Percentiles rank a stretch among this genome's conserved stretches.
These are phyloP conservation scores for Smallanthus sonchifolius DNA, from an alignment of 129 eudicot species.

Conservation along the genomic window DNA sequence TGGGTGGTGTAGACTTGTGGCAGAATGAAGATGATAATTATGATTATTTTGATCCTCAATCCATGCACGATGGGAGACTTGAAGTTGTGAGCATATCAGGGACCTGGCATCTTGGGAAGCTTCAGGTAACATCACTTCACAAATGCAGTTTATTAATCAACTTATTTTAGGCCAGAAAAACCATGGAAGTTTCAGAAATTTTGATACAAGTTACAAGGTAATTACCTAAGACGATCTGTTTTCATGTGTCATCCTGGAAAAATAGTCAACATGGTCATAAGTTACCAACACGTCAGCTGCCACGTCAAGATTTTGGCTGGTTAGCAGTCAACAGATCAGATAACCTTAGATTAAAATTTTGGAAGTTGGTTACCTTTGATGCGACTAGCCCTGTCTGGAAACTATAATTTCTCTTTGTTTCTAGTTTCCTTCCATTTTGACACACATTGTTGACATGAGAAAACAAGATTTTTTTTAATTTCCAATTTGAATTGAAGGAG, in stretches of 20 bases:
- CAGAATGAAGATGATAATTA: constrained; percentile 93
- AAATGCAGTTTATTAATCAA: neutral
- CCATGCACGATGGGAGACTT: constrained; percentile 89
- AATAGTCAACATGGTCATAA: neutral
- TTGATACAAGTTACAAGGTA: neutral
- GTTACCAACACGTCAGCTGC: neutral
- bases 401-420: neutral
- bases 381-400: neutral
- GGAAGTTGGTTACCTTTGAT: neutral
- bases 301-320: neutral
- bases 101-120: constrained; percentile 68
- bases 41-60: constrained; percentile 94
- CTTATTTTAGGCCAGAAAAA: neutral
- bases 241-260: neutral
- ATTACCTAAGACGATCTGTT: neutral
- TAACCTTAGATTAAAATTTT: neutral
- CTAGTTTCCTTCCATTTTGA: neutral
- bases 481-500: neutral
- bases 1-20: constrained; percentile 99
- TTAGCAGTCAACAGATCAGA: neutral
- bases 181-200: neutral
- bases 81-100: constrained; percentile 99
- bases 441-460: neutral
- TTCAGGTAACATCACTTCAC: neutral
- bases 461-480: neutral